phyloP scores from a whole-genome alignment of 345 rosid genomes.

The Eucalyptus cladocalyx region DNA sequence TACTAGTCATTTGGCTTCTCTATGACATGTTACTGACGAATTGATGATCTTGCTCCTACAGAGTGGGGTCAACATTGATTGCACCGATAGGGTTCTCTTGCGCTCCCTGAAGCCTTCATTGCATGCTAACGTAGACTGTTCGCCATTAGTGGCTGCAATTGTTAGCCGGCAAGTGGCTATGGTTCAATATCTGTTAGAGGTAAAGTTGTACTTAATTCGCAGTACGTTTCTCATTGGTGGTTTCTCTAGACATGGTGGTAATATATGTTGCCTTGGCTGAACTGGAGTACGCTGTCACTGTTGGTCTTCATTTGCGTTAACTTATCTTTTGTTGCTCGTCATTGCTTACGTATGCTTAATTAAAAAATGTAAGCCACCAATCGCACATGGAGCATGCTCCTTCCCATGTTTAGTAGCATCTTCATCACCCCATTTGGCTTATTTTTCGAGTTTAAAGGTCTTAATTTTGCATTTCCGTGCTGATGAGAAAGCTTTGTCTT shows the following conservation, averaged over 20 bases:
- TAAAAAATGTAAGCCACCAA: neutral
- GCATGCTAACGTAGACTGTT: constrained; percentile 18
- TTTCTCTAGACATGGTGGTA: neutral
- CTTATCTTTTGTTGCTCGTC: neutral
- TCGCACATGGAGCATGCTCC: neutral
- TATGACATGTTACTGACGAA: neutral
- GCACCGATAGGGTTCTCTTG: neutral
- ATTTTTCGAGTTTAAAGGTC: neutral
- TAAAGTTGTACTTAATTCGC: neutral
- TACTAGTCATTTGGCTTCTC: neutral
- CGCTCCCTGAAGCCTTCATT: constrained; percentile 13
- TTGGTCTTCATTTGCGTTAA: neutral
- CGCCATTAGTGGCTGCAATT: constrained; percentile 18
- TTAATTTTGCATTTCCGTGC: neutral
- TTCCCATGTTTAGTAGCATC: neutral
- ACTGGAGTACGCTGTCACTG: neutral
- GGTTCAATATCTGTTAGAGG: constrained; percentile 19
- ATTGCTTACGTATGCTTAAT: neutral
- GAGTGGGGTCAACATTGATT: constrained; percentile 16
- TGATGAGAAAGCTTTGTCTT: neutral
- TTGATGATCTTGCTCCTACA: neutral
- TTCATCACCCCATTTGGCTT: neutral
- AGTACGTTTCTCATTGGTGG: neutral
- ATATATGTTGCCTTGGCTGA: neutral
- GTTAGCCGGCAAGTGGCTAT: constrained; percentile 13